Conservation (phyloP, 1,284 basidiomycete genomes). For the Pterula multifida region DNA sequence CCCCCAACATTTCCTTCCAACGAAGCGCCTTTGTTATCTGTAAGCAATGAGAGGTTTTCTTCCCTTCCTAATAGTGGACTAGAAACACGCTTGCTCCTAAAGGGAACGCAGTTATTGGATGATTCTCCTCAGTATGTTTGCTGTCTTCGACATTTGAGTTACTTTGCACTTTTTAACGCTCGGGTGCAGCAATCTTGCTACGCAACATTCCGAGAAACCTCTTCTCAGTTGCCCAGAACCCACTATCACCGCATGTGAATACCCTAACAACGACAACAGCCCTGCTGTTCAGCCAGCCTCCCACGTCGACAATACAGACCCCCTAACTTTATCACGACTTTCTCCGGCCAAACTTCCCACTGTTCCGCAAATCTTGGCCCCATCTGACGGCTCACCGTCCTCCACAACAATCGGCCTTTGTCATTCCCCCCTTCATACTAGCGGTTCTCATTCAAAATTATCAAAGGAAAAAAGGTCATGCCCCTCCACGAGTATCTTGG, state of each 20-base stretch:
- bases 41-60: background rate
- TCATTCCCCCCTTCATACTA: conserved; percentile 8
- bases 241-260: background rate
- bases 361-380: conserved; percentile 4
- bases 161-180: background rate
- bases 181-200: background rate
- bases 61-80: background rate
- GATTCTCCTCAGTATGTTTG: background rate
- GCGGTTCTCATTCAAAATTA: conserved; percentile 11
- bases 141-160: background rate
- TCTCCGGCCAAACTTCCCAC: conserved; percentile 29
- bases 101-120: background rate
- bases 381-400: background rate
- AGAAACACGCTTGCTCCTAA: background rate
- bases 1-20: background rate
- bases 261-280: background rate
- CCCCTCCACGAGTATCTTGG: conserved; percentile 5
- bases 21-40: background rate
- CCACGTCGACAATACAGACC: conserved; percentile 13
- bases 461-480: conserved; percentile 25
- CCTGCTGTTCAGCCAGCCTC: conserved; percentile 4
- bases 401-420: background rate
- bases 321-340: conserved; percentile 36
- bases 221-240: background rate
- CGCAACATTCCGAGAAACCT: background rate